Percentiles rank a stretch among this genome's conserved stretches.
These are phyloP conservation scores for Globisporangium uncinulatum DNA, from an alignment of 352 stramenopile genomes.

Conservation along the genomic window DNA sequence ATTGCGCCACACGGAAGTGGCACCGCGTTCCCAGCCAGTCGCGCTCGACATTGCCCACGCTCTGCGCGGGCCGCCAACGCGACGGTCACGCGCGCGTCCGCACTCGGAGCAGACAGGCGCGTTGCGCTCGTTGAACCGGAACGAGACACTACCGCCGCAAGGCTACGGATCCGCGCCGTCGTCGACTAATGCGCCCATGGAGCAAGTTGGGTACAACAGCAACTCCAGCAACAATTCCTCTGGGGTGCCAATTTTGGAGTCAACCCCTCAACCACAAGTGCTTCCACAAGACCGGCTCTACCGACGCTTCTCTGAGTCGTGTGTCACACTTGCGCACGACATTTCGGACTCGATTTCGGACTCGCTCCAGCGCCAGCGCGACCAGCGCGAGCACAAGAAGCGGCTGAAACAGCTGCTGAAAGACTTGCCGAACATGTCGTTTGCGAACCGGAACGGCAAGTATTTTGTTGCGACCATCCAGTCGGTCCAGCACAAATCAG, in stretches of 20 bases:
- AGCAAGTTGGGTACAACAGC: not conserved
- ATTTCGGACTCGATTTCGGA: slow-evolving; percentile 21
- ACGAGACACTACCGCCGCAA: slow-evolving; percentile 1
- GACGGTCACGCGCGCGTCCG: not conserved
- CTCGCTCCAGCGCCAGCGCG: slow-evolving; percentile 35
- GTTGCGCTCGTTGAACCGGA: not conserved
- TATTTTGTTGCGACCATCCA: slow-evolving; percentile 56
- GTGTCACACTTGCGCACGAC: slow-evolving; percentile 28
- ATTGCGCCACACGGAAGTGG: slow-evolving; percentile 14
- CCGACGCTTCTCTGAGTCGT: slow-evolving; percentile 25
- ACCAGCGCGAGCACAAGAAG: slow-evolving; percentile 42
- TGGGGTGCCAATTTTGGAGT: no score
- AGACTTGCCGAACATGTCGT: slow-evolving; percentile 75
- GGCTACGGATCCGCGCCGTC: slow-evolving; percentile 3
- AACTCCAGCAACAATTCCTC: not conserved
- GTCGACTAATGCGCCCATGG: not conserved
- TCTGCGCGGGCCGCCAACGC: not conserved
- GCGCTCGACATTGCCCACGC: slow-evolving; percentile 12
- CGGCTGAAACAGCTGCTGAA: slow-evolving; percentile 50
- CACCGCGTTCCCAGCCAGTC: slow-evolving; percentile 9
- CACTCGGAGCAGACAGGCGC: slow-evolving; percentile 8
- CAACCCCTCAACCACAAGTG: not conserved
- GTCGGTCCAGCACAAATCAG: slow-evolving; percentile 27
- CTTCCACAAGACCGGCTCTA: slow-evolving; percentile 8
- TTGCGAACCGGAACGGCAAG: slow-evolving; percentile 41